These are phyloP conservation scores for Fusarium sp. DNA, from an alignment of 2,329 filamentous ascomycete species.

Conservation along the genomic window DNA sequence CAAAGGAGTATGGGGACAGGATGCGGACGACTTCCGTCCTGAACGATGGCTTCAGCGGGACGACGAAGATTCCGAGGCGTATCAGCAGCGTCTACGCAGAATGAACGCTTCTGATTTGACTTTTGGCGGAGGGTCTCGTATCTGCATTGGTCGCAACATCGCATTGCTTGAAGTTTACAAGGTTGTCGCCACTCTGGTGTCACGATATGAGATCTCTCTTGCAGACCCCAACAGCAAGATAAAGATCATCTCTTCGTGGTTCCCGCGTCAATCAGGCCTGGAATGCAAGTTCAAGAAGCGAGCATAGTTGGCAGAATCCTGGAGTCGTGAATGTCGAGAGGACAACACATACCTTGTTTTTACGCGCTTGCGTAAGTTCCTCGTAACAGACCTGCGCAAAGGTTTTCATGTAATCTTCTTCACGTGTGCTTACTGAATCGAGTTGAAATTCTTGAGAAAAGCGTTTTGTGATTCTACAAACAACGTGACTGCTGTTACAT, in stretches of 20 bases:
- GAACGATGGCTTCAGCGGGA: slow-evolving; percentile 39
- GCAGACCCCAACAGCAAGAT: slow-evolving; percentile 36
- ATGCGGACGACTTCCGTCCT: too few species aligned
- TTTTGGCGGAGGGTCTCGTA: slow-evolving; percentile 52
- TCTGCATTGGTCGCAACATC: slow-evolving; percentile 54
- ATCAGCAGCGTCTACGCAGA: slow-evolving; percentile 49
- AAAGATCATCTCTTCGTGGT: neutral
- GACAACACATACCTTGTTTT: too few species aligned
- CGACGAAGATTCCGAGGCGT: slow-evolving; percentile 37
- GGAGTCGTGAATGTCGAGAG: too few species aligned
- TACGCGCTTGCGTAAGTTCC: too few species aligned
- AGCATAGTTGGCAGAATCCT: too few species aligned
- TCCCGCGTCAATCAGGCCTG: neutral
- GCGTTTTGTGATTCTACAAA: too few species aligned
- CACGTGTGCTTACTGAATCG: too few species aligned
- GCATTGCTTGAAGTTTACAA: slow-evolving; percentile 53
- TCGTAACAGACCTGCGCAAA: too few species aligned
- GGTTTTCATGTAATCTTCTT: too few species aligned
- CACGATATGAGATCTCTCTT: slow-evolving; percentile 56
- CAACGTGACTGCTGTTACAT: neutral
- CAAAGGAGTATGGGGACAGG: too few species aligned
- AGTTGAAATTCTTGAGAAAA: too few species aligned
- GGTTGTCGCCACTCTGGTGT: slow-evolving; percentile 60
- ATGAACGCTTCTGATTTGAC: slow-evolving; percentile 55
- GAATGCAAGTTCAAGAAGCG: too few species aligned